Evolutionary conservation across 371 early-diverging fungal genomes (phyloP).

Genomic region (Mucor circinelloides): DNA sequence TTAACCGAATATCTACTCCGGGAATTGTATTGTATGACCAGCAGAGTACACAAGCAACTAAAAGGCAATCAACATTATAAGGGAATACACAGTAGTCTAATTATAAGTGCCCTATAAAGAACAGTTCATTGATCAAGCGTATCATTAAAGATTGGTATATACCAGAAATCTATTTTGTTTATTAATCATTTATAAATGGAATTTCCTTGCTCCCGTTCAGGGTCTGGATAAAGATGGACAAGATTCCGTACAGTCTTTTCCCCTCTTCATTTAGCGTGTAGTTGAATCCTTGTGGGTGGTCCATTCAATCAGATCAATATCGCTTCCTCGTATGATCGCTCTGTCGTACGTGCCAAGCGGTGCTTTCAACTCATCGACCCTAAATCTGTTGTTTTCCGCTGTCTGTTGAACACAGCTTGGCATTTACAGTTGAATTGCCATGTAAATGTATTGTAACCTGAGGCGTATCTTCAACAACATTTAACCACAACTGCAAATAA

Average conservation of each 20-base stretch:
- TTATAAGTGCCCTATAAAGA: not conserved
- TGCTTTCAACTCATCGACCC: conserved; percentile 48
- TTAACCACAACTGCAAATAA: conserved; percentile 49
- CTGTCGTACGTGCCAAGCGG: conserved; percentile 50
- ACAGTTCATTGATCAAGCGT: not conserved
- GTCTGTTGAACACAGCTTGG: conserved; percentile 45
- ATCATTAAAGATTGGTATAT: not conserved
- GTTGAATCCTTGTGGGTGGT: not conserved
- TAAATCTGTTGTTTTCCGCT: conserved; percentile 54
- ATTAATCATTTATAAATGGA: not conserved
- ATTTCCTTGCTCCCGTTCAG: not conserved
- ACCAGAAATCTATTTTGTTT: not conserved
- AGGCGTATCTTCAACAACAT: conserved; percentile 27
- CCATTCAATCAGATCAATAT: conserved; percentile 41
- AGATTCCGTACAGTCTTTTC: not conserved
- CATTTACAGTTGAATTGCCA: conserved; percentile 39
- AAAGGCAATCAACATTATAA: not conserved
- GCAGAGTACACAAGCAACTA: not conserved
- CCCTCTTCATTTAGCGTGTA: not conserved
- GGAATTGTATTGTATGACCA: not conserved
- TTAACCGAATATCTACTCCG: not conserved
- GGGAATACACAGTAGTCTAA: not conserved
- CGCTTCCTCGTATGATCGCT: conserved; percentile 55
- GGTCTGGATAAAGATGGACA: not conserved
- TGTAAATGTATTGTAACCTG: conserved; percentile 33